Percentiles rank a stretch among this genome's conserved stretches.
These are phyloP conservation scores for Termitomyces sp. DNA, from an alignment of 768 basidiomycete genomes.

Conservation along the genomic window DNA sequence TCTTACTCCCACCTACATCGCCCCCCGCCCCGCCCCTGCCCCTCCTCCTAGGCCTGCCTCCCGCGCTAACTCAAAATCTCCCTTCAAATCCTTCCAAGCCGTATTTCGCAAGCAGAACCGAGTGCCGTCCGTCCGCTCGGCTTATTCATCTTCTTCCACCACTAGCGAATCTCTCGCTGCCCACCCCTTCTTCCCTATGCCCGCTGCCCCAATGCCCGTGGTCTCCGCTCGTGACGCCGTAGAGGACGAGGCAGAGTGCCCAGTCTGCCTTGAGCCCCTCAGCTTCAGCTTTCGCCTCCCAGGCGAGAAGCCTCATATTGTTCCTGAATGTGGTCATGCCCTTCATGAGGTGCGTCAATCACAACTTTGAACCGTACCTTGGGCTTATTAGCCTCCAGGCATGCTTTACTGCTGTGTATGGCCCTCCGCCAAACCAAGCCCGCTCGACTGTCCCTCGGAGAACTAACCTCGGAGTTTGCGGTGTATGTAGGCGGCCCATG, in stretches of 20 bases:
- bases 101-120: constrained; percentile 49
- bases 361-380: constrained; percentile 4
- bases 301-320: constrained; percentile 96
- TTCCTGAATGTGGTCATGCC: constrained; percentile 96
- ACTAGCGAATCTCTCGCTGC: constrained; percentile 33
- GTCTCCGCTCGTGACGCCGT: constrained; percentile 59
- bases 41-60: too few relatives aligned
- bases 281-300: constrained; percentile 89
- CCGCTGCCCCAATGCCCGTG: constrained; percentile 65
- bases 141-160: constrained; percentile 43
- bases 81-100: constrained; percentile 44
- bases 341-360: constrained; percentile 75
- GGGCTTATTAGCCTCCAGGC: constrained; percentile 46
- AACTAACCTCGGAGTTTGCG: constrained; percentile 90
- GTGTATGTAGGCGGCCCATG: constrained; percentile 96
- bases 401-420: constrained; percentile 96
- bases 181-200: constrained; percentile 61
- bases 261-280: constrained; percentile 94
- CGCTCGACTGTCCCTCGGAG: constrained; percentile 58
- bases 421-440: constrained; percentile 66
- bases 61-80: constrained; percentile 21
- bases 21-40: constrained; percentile 34
- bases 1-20: constrained; percentile 42
- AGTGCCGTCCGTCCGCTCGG: constrained; percentile 46
- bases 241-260: constrained; percentile 89